Percentiles rank a stretch among this genome's conserved stretches.
Evolutionary conservation across 2,329 filamentous ascomycete genomes (phyloP).

Genomic region (Trichoderma sp.): DNA sequence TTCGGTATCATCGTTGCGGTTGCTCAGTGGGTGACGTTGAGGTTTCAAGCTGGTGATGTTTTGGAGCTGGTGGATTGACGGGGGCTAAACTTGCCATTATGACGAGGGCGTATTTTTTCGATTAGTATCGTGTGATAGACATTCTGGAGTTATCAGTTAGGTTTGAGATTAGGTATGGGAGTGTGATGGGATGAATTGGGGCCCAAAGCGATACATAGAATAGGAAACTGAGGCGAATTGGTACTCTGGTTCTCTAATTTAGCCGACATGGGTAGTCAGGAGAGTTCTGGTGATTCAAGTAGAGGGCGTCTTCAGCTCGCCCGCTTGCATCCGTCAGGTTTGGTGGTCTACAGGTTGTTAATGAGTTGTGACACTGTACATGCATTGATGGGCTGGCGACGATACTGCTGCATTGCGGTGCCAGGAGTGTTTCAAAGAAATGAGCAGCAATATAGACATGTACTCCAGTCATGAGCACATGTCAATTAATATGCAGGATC

Average conservation of each 20-base stretch:
- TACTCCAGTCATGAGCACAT: not conserved
- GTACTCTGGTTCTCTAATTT: not conserved
- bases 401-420: not conserved
- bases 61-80: not conserved
- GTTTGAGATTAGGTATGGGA: not conserved
- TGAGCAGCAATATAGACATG: not conserved
- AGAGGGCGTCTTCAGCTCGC: too few species aligned
- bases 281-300: not conserved
- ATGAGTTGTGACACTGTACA: not conserved
- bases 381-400: not conserved
- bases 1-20: not conserved
- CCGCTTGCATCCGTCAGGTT: not conserved
- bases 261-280: not conserved
- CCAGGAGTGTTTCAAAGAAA: not conserved
- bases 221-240: not conserved
- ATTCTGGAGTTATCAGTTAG: not conserved
- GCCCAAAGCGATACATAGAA: not conserved
- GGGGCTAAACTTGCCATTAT: not conserved
- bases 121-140: not conserved
- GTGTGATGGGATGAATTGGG: not conserved
- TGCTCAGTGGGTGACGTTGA: not conserved
- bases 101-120: not conserved
- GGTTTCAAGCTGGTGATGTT: not conserved
- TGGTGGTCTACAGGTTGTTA: not conserved
- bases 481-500: not conserved